Conservation (phyloP, 139 green algal genomes). For the Auxenochlorella pyrenoidosa region DNA sequence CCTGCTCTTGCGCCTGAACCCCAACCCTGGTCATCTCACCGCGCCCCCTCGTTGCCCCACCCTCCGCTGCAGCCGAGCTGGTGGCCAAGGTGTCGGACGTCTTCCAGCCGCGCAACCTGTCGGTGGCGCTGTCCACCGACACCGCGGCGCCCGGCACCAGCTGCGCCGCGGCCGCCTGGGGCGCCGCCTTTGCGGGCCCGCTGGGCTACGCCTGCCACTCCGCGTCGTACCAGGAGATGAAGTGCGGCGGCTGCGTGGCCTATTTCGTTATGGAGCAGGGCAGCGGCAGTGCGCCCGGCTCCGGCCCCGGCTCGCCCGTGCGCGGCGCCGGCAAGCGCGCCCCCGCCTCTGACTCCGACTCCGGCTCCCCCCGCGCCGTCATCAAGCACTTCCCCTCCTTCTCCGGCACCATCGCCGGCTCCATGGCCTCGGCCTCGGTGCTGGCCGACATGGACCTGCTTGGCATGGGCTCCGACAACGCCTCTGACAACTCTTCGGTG, state of each 20-base stretch:
- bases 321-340: background rate
- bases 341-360: background rate
- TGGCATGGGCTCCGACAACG: slow-evolving; percentile 14
- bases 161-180: slow-evolving; percentile 26
- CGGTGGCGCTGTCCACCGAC: slow-evolving; percentile 65
- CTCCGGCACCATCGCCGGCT: slow-evolving; percentile 5
- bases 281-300: background rate
- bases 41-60: background rate
- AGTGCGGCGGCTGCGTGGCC: slow-evolving; percentile 46
- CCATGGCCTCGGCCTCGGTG: slow-evolving; percentile 16
- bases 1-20: too few species aligned
- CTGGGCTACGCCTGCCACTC: slow-evolving; percentile 52
- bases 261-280: slow-evolving; percentile 39
- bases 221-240: slow-evolving; percentile 56
- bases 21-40: background rate
- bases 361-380: slow-evolving; percentile 37
- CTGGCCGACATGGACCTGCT: slow-evolving; percentile 34
- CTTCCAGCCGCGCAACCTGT: slow-evolving; percentile 68
- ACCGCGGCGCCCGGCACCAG: slow-evolving; percentile 13
- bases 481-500: slow-evolving; percentile 35
- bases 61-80: slow-evolving; percentile 19
- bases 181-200: slow-evolving; percentile 19
- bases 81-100: slow-evolving; percentile 50
- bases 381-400: slow-evolving; percentile 53
- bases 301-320: background rate